These are phyloP conservation scores for Botrytis hyacinthi DNA, from an alignment of 2,329 filamentous ascomycete species.

Conservation along the genomic window DNA sequence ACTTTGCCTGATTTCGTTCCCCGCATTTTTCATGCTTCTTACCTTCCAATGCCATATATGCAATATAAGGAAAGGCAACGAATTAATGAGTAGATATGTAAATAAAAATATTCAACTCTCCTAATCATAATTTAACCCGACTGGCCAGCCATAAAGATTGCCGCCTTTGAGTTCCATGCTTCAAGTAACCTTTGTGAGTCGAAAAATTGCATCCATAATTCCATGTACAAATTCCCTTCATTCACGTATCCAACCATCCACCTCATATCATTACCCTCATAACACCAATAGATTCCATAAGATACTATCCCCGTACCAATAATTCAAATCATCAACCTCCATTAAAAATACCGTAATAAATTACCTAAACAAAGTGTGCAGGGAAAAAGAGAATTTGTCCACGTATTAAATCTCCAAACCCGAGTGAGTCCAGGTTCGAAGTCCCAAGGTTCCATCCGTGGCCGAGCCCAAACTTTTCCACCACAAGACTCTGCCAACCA, in stretches of 20 bases:
- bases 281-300: neutral
- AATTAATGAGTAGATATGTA: neutral
- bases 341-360: neutral
- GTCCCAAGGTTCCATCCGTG: neutral
- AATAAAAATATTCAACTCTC: neutral
- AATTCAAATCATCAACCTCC: neutral
- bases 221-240: neutral
- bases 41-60: neutral
- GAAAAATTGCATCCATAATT: neutral
- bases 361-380: neutral
- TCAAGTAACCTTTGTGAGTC: neutral
- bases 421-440: neutral
- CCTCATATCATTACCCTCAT: neutral
- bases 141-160: neutral
- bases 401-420: neutral
- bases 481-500: neutral
- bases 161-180: neutral
- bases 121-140: neutral
- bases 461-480: neutral
- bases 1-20: neutral
- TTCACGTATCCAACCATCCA: neutral
- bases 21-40: neutral
- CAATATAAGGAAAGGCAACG: neutral
- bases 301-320: neutral
- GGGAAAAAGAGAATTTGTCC: neutral